Conservation (phyloP, 257 asterid species). For the Salvia splendens region DNA sequence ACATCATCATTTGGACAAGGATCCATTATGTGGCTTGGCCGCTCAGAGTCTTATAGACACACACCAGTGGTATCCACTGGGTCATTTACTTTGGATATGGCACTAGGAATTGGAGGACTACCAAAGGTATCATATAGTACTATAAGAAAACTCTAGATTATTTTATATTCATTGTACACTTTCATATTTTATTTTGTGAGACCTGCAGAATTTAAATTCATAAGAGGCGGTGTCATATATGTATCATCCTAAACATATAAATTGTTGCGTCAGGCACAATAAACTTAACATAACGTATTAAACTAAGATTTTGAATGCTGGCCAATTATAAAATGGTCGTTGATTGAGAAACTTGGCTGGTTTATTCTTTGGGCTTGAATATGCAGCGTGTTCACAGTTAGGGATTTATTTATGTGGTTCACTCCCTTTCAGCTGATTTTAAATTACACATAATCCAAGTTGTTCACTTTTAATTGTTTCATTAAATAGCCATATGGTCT, state of each 20-base stretch:
- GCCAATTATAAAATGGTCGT: constrained; percentile 10
- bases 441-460: background rate
- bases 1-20: constrained; percentile 82
- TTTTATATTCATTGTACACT: constrained; percentile 15
- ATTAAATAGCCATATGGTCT: background rate
- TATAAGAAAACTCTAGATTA: background rate
- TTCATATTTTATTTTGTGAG: constrained; percentile 5
- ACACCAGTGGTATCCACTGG: constrained; percentile 91
- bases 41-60: constrained; percentile 43
- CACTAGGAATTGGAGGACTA: constrained; percentile 89
- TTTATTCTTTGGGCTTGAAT: background rate
- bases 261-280: constrained; percentile 8
- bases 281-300: background rate
- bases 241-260: background rate
- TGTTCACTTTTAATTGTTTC: background rate
- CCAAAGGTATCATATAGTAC: constrained; percentile 70
- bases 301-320: constrained; percentile 16
- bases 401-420: too few relatives aligned
- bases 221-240: constrained; percentile 9
- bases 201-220: background rate
- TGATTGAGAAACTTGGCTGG: background rate
- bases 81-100: constrained; percentile 81
- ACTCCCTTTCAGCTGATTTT: background rate
- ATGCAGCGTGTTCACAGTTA: too few relatives aligned
- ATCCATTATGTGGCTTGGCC: constrained; percentile 97